These are phyloP conservation scores for Solanum sejunctum DNA, from an alignment of 257 asterid species.

Conservation along the genomic window DNA sequence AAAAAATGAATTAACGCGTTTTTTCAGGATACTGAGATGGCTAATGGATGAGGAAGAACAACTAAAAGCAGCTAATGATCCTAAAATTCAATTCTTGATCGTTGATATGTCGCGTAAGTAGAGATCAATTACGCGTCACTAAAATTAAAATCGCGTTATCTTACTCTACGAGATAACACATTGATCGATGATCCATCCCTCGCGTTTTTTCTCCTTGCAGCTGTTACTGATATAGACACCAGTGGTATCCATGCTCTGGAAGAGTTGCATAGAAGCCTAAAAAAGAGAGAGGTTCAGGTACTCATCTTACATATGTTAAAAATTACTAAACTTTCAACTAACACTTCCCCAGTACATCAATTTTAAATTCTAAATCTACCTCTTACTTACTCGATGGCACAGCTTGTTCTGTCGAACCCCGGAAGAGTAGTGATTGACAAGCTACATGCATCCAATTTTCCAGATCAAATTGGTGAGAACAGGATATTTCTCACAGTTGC, in stretches of 20 bases:
- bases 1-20: too few species aligned
- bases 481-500: constrained; percentile 80
- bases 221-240: constrained; percentile 86
- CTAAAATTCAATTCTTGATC: constrained; percentile 31
- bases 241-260: constrained; percentile 87
- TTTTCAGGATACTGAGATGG: constrained; percentile 64
- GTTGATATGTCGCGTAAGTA: constrained; percentile 52
- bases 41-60: constrained; percentile 56
- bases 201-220: constrained; percentile 12
- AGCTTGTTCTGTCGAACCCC: constrained; percentile 81
- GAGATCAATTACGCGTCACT: background rate
- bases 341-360: background rate
- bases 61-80: constrained; percentile 22
- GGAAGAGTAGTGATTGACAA: constrained; percentile 72
- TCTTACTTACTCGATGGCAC: background rate
- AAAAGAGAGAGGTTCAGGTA: constrained; percentile 70
- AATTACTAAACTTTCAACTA: background rate
- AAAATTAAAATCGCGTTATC: background rate
- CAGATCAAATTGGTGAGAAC: constrained; percentile 51
- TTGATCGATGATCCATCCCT: background rate
- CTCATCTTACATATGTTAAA: background rate
- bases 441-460: constrained; percentile 42
- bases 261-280: constrained; percentile 55
- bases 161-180: background rate
- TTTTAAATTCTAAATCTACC: background rate